Conservation (phyloP, 73 alveolate species). For the Paramecium caudatum region DNA sequence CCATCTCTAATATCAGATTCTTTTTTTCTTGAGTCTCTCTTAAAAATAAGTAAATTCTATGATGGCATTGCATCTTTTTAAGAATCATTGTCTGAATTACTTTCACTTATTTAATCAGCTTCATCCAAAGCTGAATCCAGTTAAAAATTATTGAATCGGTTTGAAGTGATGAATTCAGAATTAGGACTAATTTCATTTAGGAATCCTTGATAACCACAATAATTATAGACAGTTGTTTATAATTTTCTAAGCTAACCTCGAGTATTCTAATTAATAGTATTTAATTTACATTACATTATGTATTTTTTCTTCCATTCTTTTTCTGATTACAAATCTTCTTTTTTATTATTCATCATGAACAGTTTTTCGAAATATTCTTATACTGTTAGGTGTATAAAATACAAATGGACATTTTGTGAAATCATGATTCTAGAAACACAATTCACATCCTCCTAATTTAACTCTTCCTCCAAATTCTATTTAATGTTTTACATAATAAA, state of each 20-base stretch:
- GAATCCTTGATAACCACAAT: neutral
- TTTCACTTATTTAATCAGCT: neutral
- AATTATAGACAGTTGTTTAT: neutral
- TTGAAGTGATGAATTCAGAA: neutral
- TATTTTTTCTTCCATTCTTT: neutral
- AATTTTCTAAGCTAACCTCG: neutral
- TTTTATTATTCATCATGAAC: conserved; percentile 4
- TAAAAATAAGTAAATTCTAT: neutral
- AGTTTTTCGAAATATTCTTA: neutral
- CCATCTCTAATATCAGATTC: conserved; percentile 11
- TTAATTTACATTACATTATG: conserved; percentile 50
- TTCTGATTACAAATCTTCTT: neutral
- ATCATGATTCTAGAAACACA: conserved; percentile 42
- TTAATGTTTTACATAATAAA: conserved; percentile 30
- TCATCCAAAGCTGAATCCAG: conserved; percentile 34
- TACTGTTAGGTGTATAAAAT: conserved; percentile 37
- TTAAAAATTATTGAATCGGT: neutral
- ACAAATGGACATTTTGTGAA: conserved; percentile 62
- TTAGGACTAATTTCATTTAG: conserved; percentile 26
- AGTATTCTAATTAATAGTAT: neutral
- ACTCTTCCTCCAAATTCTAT: conserved; percentile 61
- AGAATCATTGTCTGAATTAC: neutral
- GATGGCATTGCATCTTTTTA: neutral
- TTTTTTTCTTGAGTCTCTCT: neutral
- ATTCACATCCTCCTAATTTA: conserved; percentile 48